These are phyloP conservation scores for Spathaspora jeffriesii DNA, from an alignment of 1,139 yeast species.

Conservation along the genomic window DNA sequence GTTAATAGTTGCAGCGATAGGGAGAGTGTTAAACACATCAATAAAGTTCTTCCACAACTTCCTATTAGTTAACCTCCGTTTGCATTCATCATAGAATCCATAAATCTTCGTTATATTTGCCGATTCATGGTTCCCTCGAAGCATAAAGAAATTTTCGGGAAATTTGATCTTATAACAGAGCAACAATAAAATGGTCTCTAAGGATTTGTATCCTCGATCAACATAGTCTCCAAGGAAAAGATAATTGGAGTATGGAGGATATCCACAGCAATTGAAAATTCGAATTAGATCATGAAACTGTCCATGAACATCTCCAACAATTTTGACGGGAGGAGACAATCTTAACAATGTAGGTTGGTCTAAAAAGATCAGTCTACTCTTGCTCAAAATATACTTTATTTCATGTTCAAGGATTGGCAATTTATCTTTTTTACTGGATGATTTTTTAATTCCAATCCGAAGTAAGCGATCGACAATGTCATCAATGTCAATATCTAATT, in stretches of 20 bases:
- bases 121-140: constrained; percentile 85
- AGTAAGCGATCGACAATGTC: constrained; percentile 55
- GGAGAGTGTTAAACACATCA: constrained; percentile 84
- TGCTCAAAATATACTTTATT: constrained; percentile 63
- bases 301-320: constrained; percentile 89
- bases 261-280: constrained; percentile 75
- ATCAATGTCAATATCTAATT: constrained; percentile 45
- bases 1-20: constrained; percentile 84
- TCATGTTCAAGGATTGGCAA: constrained; percentile 53
- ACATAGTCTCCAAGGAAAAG: constrained; percentile 84
- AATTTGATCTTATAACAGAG: constrained; percentile 78
- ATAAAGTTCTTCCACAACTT: constrained; percentile 76
- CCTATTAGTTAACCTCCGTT: constrained; percentile 59
- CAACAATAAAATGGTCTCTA: constrained; percentile 73
- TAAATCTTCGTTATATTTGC: constrained; percentile 84
- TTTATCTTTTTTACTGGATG: constrained; percentile 36
- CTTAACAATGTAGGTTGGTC: constrained; percentile 77
- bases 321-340: constrained; percentile 81
- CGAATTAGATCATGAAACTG: constrained; percentile 77
- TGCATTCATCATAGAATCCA: constrained; percentile 89
- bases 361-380: constrained; percentile 68
- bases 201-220: constrained; percentile 81
- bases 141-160: constrained; percentile 81
- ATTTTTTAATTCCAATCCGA: constrained; percentile 38
- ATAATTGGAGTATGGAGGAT: constrained; percentile 79